Evolutionary conservation across 139 green algal genomes (phyloP).

Genomic region (Desmodesmus armatus): DNA sequence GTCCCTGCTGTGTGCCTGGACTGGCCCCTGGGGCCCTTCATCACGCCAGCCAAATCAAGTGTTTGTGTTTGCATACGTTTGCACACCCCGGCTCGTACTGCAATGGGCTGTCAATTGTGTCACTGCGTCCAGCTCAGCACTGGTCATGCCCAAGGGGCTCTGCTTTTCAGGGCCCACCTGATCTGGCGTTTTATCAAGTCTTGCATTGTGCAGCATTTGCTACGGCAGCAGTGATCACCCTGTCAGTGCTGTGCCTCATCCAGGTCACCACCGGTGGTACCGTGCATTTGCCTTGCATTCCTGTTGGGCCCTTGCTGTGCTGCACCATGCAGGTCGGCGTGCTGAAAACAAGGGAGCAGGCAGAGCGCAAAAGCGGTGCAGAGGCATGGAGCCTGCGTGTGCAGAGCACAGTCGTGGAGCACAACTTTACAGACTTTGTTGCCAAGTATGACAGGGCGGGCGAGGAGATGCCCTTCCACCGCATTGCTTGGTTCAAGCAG

Average conservation of each 20-base stretch:
- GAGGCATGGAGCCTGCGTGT: constrained; percentile 65
- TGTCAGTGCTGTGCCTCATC: neutral
- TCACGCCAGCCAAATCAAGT: too few relatives aligned
- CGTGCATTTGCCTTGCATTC: neutral
- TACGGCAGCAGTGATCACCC: neutral
- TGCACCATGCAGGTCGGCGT: constrained; percentile 49
- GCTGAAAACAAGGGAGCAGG: constrained; percentile 54
- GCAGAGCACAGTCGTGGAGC: constrained; percentile 53
- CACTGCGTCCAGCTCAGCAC: too few relatives aligned
- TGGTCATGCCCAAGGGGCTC: too few relatives aligned
- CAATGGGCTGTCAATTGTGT: too few relatives aligned
- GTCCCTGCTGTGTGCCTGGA: neutral
- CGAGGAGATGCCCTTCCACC: constrained; percentile 59
- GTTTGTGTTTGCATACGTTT: too few relatives aligned
- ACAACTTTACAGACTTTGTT: constrained; percentile 48
- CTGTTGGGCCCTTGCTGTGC: too few relatives aligned
- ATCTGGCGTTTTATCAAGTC: too few relatives aligned
- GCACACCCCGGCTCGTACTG: too few relatives aligned
- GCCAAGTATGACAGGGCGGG: constrained; percentile 26
- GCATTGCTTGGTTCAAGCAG: constrained; percentile 59
- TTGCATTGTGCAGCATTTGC: too few relatives aligned
- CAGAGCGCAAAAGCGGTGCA: constrained; percentile 54
- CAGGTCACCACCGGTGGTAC: neutral
- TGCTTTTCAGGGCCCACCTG: too few relatives aligned
- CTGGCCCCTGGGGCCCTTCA: too few relatives aligned